These are phyloP conservation scores for Lepidium africanum DNA, from an alignment of 345 rosid species.

Conservation along the genomic window DNA sequence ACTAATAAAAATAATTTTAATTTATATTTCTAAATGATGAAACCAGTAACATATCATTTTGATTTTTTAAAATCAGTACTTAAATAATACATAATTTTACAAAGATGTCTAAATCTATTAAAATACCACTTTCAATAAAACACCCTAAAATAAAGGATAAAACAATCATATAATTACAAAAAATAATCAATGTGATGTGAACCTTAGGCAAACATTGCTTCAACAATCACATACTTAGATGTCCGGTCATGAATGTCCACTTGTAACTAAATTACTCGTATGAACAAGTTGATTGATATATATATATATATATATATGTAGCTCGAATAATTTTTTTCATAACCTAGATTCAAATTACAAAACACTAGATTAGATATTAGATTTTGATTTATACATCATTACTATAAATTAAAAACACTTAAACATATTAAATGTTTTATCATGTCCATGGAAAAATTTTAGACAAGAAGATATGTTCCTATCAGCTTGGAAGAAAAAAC, in stretches of 20 bases:
- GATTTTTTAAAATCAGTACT: no score
- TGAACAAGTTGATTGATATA: background rate
- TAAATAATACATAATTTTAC: no score
- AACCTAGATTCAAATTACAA: background rate
- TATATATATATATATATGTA: no score
- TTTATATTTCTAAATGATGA: no score
- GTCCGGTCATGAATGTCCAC: background rate
- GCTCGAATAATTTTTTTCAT: background rate
- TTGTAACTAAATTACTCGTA: background rate
- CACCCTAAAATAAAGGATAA: background rate
- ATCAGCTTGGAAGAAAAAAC: background rate
- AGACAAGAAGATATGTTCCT: background rate
- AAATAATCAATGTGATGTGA: slow-evolving; percentile 17
- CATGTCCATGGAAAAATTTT: no score
- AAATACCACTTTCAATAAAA: no score
- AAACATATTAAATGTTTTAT: no score
- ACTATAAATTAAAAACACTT: no score
- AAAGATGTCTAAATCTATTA: no score
- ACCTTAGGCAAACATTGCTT: slow-evolving; percentile 6
- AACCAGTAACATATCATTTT: no score
- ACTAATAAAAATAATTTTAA: no score
- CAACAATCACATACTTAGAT: slow-evolving; percentile 8
- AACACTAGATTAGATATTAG: background rate
- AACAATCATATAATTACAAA: slow-evolving; percentile 3
- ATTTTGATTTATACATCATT: no score